Evolutionary conservation across 805 yeast genomes (phyloP).

Genomic region (Henningerozyma blattae): DNA sequence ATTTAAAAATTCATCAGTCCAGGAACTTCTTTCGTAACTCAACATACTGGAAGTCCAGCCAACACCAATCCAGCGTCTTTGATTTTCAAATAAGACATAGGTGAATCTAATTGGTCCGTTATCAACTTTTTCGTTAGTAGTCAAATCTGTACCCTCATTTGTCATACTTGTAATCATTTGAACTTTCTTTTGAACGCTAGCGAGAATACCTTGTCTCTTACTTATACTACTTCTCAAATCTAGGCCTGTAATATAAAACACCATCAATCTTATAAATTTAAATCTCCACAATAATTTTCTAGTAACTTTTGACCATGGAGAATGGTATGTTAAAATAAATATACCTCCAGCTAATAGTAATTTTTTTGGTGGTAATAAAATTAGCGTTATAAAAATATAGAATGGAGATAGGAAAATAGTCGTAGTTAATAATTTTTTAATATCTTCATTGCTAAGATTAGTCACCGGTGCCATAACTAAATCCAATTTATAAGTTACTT

Average conservation of each 20-base stretch:
- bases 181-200: constrained; percentile 31
- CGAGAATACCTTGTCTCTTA: constrained; percentile 30
- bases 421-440: constrained; percentile 70
- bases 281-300: constrained; percentile 81
- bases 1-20: constrained; percentile 94
- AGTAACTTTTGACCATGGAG: constrained; percentile 72
- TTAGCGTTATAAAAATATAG: constrained; percentile 56
- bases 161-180: constrained; percentile 22
- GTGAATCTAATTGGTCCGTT: constrained; percentile 59
- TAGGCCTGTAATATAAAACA: constrained; percentile 79
- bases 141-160: neutral
- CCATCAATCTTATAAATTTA: constrained; percentile 49
- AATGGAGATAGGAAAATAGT: constrained; percentile 79
- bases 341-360: constrained; percentile 47
- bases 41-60: constrained; percentile 94
- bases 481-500: constrained; percentile 66
- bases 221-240: constrained; percentile 46
- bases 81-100: constrained; percentile 86
- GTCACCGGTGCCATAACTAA: constrained; percentile 72
- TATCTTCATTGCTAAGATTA: constrained; percentile 65
- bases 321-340: constrained; percentile 69
- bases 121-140: constrained; percentile 12
- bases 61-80: constrained; percentile 93
- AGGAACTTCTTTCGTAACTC: constrained; percentile 86
- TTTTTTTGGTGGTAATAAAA: constrained; percentile 59